Conservation (phyloP, 208 protist species). For the Wallacemonas sp. region DNA sequence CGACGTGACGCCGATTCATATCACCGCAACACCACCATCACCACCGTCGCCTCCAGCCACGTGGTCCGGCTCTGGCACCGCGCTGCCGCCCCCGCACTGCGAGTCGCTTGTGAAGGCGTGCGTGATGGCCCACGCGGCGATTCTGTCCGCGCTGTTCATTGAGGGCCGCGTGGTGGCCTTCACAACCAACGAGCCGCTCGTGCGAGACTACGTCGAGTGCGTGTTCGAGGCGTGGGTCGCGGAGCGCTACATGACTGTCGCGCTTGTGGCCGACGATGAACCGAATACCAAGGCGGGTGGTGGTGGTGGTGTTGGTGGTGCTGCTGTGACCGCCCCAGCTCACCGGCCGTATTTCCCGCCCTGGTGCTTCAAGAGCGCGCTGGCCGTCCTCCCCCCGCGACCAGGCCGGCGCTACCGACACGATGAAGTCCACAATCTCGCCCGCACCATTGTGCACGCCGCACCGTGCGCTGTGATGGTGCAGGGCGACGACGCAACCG, state of each 20-base stretch:
- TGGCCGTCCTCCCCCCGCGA: constrained; percentile 57
- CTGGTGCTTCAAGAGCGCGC: constrained; percentile 40
- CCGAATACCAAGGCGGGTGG: no score
- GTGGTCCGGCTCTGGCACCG: not conserved
- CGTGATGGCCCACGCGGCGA: constrained; percentile 65
- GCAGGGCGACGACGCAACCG: constrained; percentile 15
- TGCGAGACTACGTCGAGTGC: constrained; percentile 60
- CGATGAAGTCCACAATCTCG: constrained; percentile 17
- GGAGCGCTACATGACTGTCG: constrained; percentile 35
- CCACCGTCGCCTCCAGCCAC: not conserved
- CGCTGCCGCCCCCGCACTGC: not conserved
- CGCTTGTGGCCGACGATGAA: constrained; percentile 10
- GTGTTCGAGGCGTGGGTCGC: constrained; percentile 52
- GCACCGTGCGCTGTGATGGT: constrained; percentile 62
- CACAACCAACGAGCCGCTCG: constrained; percentile 36
- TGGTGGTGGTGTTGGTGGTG: no score
- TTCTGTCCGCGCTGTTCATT: constrained; percentile 70
- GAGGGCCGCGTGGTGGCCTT: constrained; percentile 68
- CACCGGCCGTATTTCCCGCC: constrained; percentile 59
- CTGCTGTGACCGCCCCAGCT: no score
- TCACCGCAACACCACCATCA: constrained; percentile 25
- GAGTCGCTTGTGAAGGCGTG: constrained; percentile 34
- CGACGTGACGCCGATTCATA: constrained; percentile 49
- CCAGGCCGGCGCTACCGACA: not conserved
- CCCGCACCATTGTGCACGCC: constrained; percentile 39